These are phyloP conservation scores for Chondrostereum purpureum DNA, from an alignment of 1,284 basidiomycete species.

Conservation along the genomic window DNA sequence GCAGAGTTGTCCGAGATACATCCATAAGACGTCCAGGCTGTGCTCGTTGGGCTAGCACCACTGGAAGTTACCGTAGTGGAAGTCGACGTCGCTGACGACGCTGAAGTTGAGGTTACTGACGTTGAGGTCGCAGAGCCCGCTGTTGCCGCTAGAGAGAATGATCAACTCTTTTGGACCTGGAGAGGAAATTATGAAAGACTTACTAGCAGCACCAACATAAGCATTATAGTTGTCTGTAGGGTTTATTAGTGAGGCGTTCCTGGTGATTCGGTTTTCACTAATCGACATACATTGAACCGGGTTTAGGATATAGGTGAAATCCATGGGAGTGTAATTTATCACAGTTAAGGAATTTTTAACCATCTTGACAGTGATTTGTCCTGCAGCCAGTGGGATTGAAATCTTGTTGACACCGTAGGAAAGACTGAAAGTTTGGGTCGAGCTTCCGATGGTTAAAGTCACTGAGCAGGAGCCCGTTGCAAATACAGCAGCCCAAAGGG, in stretches of 20 bases:
- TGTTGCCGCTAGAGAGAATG: conserved; percentile 1
- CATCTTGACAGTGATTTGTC: conserved; percentile 33
- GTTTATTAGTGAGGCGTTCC: conserved; percentile 5
- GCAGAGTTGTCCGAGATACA: conserved; percentile 11
- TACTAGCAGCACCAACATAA: conserved; percentile 9
- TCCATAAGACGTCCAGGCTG: conserved; percentile 2
- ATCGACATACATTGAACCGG: conserved; percentile 3
- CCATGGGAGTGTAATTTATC: conserved; percentile 1
- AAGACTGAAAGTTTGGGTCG: conserved; percentile 26
- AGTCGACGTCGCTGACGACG: background rate
- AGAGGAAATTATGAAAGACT: background rate
- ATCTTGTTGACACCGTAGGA: conserved; percentile 31
- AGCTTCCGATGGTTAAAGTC: conserved; percentile 32
- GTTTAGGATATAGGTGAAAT: conserved; percentile 4
- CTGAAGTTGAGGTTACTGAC: background rate
- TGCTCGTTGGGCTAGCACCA: background rate
- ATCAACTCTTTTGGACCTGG: background rate
- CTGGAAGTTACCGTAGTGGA: conserved; percentile 1
- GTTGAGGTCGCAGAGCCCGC: background rate
- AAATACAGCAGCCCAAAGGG: conserved; percentile 47
- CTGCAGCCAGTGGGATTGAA: conserved; percentile 29
- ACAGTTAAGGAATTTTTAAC: conserved; percentile 7
- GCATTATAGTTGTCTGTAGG: conserved; percentile 11
- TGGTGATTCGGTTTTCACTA: conserved; percentile 5
- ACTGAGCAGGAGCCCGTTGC: conserved; percentile 39